These are phyloP conservation scores for Paraphaeosphaeria minitans DNA, from an alignment of 2,329 filamentous ascomycete species.

Conservation along the genomic window DNA sequence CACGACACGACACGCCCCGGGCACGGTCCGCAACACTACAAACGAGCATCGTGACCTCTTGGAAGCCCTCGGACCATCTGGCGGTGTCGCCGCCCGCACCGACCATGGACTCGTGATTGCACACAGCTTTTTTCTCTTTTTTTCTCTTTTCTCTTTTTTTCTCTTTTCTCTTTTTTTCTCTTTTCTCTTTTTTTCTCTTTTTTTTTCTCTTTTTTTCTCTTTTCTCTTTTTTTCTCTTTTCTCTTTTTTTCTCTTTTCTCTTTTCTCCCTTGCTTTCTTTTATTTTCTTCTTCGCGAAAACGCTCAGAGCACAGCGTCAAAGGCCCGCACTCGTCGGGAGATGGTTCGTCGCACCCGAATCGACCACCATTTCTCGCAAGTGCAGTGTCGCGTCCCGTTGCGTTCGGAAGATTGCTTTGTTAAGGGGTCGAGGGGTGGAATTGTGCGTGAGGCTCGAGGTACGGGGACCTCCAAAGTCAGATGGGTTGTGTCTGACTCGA, in stretches of 20 bases:
- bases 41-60: slow-evolving; percentile 40
- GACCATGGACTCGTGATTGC: slow-evolving; percentile 21
- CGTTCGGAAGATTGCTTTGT: not conserved
- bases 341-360: not conserved
- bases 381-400: too few species aligned
- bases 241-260: too few species aligned
- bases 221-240: too few species aligned
- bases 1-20: too few species aligned
- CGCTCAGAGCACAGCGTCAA: not conserved
- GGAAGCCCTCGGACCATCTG: slow-evolving; percentile 1
- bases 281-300: too few species aligned
- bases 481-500: not conserved
- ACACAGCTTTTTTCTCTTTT: too few species aligned
- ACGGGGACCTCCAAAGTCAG: not conserved
- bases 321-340: not conserved
- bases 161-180: too few species aligned
- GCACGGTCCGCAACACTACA: slow-evolving; percentile 32
- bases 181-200: too few species aligned
- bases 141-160: too few species aligned
- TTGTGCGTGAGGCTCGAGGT: not conserved
- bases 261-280: too few species aligned
- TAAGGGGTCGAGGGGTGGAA: not conserved
- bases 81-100: slow-evolving; percentile 19
- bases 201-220: too few species aligned
- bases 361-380: not conserved